Evolutionary conservation across 805 yeast species (phyloP).

Genomic region (Metschnikowia picachoensis): DNA sequence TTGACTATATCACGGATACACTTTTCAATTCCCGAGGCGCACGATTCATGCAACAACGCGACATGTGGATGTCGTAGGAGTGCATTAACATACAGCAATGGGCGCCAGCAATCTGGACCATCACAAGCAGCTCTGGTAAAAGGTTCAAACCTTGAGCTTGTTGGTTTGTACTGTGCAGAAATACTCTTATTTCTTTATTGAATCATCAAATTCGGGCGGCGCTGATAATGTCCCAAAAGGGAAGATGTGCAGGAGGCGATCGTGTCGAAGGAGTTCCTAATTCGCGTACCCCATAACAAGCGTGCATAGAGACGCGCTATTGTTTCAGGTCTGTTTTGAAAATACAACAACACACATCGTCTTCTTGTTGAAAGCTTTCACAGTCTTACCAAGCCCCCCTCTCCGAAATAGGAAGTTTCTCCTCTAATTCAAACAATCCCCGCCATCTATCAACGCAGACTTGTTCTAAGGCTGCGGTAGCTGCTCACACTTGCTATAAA

Average conservation of each 20-base stretch:
- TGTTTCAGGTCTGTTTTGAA: constrained; percentile 5
- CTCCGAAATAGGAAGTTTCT: neutral
- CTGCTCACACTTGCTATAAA: neutral
- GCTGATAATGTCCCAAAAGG: neutral
- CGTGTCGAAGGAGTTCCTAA: constrained; percentile 7
- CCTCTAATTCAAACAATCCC: neutral
- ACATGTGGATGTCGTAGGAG: too few species aligned
- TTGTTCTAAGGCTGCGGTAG: neutral
- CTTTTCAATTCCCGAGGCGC: too few species aligned
- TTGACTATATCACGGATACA: too few species aligned
- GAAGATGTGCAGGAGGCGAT: constrained; percentile 1
- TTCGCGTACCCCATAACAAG: constrained; percentile 8
- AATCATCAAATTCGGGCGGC: too few species aligned
- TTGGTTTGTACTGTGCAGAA: too few species aligned
- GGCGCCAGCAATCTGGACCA: too few species aligned
- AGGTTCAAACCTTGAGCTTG: too few species aligned
- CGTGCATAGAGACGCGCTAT: constrained; percentile 9
- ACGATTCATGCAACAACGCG: too few species aligned
- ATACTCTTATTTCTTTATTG: too few species aligned
- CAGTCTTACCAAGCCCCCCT: neutral
- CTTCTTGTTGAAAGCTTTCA: neutral
- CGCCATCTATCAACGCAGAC: neutral
- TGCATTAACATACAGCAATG: too few species aligned
- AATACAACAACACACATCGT: neutral
- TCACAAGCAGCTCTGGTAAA: too few species aligned